Base-by-base conservation (phyloP, 495 filamentous ascomycete species). In the Aspergillus nidulans region DNA sequence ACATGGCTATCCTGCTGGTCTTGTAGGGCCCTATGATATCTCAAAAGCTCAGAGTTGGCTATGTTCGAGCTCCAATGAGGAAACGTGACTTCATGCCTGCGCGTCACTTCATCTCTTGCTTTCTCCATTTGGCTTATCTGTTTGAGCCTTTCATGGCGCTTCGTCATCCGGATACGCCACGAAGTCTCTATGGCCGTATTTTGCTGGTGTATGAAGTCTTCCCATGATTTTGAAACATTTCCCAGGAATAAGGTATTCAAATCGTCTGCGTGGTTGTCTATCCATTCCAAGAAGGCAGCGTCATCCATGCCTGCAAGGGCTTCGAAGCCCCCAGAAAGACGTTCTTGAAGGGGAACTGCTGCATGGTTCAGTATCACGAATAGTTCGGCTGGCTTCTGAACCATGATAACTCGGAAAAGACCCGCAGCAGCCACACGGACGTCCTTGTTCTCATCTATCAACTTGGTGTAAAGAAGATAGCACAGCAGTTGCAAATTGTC, bases 21-120 rank as follows among this genome's bases (percentile, higher is more conserved):
- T 69, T 98, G 94, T 34, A 88, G 66, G 19, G 85, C 82, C 56
- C 92, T 75, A 63, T 96, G 92, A 51, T 92, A 87, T 64, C 95
- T 97, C 60, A 92, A 79, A 55, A 92, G 87, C 68, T 98, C 94
- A 0, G 92, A 89, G 53, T 87, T 83, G 66, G 91, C 92, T 38
- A 97, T 95, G 58, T 96, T 97, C 52, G 90, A 88, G 72, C 90
- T 86, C 95, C 92, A 97, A 51, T 91, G 85, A 46, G 84, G 85
- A 51, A 91, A 88, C 1, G 89, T 85, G 56, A 85, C 85, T 59
- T 95, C 89, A 63, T 96, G 91, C 13, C 85, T 85, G 49, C 85
- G 81, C 45, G 87, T 78, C 36, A 86, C 74, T 54, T 88, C 86
- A 42, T 95, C 89, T 19, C 77, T 76, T 43, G 80, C 77, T 24